Conservation (phyloP, 2,329 filamentous ascomycete genomes). For the Stagonosporopsis rhizophila region DNA sequence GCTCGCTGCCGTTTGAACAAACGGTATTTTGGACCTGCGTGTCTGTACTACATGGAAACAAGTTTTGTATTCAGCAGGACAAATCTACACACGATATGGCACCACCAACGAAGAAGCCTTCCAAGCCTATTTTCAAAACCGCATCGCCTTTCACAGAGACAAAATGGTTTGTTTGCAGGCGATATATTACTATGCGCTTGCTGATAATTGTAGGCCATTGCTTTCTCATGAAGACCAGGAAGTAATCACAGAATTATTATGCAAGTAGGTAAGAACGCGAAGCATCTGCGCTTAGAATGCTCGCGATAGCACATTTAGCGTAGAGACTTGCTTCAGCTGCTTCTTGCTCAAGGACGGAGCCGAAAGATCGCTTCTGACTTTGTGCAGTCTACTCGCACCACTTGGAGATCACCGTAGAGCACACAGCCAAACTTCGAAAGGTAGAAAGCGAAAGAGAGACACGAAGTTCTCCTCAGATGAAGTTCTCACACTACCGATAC, state of each 20-base stretch:
- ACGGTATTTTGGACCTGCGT: neutral
- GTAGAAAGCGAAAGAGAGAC: conserved; percentile 62
- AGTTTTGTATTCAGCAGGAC: neutral
- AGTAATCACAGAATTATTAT: conserved; percentile 70
- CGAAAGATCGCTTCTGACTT: conserved; percentile 9
- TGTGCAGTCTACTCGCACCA: conserved; percentile 66
- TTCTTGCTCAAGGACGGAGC: neutral
- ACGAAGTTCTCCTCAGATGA: conserved; percentile 17
- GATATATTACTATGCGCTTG: neutral
- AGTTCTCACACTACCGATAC: conserved; percentile 40
- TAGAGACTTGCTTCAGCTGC: neutral
- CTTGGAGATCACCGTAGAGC: conserved; percentile 67
- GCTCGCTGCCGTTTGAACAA: neutral
- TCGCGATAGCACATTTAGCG: no score
- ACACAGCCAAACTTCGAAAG: conserved; percentile 65
- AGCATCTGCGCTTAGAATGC: neutral
- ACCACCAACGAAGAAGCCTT: conserved; percentile 30
- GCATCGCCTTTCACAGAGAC: conserved; percentile 69
- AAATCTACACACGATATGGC: conserved; percentile 27
- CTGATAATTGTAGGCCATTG: conserved; percentile 61
- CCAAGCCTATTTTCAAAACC: conserved; percentile 67
- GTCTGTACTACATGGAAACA: neutral
- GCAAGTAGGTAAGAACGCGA: conserved; percentile 60
- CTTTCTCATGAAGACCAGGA: conserved; percentile 66
- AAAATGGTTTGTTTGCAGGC: conserved; percentile 60